Conservation (phyloP, 768 basidiomycete genomes). For the Gautieria morchelliformis region DNA sequence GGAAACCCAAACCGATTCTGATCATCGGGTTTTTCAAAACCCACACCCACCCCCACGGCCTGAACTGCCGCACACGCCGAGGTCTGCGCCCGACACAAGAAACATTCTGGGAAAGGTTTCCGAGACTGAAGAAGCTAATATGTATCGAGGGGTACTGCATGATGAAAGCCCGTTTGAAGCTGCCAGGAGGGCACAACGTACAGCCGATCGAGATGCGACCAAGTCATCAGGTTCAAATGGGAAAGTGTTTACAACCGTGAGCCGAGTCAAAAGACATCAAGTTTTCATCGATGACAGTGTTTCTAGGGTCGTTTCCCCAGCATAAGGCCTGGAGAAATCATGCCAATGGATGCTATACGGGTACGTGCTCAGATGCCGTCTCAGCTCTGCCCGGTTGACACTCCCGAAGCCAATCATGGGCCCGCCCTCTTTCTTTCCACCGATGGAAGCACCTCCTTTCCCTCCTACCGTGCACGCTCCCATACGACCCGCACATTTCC, state of each 20-base stretch:
- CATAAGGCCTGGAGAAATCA: conserved; percentile 6
- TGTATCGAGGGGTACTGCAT: not conserved
- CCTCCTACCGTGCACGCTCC: conserved; percentile 1
- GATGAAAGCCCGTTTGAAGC: conserved; percentile 6
- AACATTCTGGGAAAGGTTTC: not conserved
- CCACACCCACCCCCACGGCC: not conserved
- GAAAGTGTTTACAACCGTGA: not conserved
- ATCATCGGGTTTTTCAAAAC: too few relatives aligned
- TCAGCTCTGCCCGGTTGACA: not conserved
- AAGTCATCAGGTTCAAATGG: not conserved
- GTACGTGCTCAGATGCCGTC: not conserved
- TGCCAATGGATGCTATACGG: not conserved
- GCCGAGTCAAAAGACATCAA: not conserved
- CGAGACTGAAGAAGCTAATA: not conserved
- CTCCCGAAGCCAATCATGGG: not conserved
- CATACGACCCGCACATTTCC: conserved; percentile 8
- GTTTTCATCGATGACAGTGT: not conserved
- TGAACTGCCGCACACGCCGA: not conserved
- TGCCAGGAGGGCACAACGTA: conserved; percentile 2
- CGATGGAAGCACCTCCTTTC: conserved; percentile 1
- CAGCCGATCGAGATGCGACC: not conserved
- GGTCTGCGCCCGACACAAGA: not conserved
- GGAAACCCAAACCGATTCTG: too few relatives aligned
- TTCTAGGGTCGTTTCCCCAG: conserved; percentile 5
- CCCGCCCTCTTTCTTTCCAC: not conserved